phyloP scores from a whole-genome alignment of 2,329 filamentous ascomycete genomes.

The Penicillium sp. region DNA sequence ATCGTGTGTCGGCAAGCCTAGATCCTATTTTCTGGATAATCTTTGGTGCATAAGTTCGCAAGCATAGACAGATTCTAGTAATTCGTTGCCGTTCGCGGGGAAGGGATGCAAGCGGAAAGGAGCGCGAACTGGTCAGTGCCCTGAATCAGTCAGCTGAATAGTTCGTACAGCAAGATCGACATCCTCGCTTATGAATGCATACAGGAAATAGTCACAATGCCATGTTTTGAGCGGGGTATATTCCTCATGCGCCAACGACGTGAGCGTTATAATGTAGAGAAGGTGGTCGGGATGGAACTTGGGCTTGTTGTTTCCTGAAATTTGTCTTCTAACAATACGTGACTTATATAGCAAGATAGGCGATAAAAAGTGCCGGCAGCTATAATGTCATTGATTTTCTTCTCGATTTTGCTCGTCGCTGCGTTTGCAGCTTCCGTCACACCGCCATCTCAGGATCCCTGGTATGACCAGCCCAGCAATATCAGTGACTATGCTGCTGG shows the following conservation, averaged over 20 bases:
- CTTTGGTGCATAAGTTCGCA: background rate
- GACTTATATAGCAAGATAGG: background rate
- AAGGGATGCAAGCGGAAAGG: background rate
- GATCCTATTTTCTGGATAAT: no score
- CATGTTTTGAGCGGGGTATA: background rate
- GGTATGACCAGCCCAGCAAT: constrained; percentile 18
- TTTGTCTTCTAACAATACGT: background rate
- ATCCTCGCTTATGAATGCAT: background rate
- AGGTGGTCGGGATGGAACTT: background rate
- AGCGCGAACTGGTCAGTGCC: background rate
- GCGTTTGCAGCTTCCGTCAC: background rate
- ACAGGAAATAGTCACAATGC: background rate
- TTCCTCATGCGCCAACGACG: background rate
- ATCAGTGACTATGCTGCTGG: constrained; percentile 15
- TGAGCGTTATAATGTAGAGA: no score
- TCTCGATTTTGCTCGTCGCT: background rate
- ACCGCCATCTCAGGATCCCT: constrained; percentile 16
- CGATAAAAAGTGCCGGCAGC: background rate
- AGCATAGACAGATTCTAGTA: background rate
- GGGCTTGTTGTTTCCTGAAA: background rate
- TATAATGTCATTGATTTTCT: background rate
- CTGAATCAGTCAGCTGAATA: background rate
- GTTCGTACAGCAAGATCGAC: background rate
- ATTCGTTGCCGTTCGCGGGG: background rate
- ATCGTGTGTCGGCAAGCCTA: no score